Conservation (phyloP, 352 stramenopile genomes). For the Phytophthora litchii region DNA sequence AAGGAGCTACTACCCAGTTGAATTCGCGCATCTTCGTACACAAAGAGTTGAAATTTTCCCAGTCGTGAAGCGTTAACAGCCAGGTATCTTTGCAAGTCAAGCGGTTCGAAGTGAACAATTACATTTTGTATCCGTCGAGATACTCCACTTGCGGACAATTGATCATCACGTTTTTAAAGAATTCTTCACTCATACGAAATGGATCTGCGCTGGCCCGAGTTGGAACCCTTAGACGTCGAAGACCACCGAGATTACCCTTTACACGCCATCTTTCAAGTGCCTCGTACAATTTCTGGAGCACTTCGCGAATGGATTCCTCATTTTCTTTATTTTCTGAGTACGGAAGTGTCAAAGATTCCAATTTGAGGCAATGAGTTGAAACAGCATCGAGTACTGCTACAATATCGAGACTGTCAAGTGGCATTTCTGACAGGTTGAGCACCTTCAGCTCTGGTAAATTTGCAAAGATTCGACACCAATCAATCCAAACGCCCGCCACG, state of each 20-base stretch:
- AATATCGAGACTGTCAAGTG: slow-evolving; percentile 13
- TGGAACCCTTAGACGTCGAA: slow-evolving; percentile 27
- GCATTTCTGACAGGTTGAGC: slow-evolving; percentile 23
- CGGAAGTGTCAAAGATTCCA: background rate
- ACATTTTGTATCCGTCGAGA: slow-evolving; percentile 36
- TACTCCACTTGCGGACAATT: slow-evolving; percentile 27
- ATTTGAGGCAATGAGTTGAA: slow-evolving; percentile 12
- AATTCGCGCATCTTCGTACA: slow-evolving; percentile 38
- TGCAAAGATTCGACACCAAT: slow-evolving; percentile 19
- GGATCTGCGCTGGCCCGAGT: slow-evolving; percentile 4
- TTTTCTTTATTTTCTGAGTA: slow-evolving; percentile 9
- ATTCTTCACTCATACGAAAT: slow-evolving; percentile 14
- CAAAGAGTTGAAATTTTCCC: slow-evolving; percentile 29
- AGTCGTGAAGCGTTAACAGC: slow-evolving; percentile 17
- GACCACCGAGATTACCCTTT: slow-evolving; percentile 12
- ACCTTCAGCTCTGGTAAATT: slow-evolving; percentile 12
- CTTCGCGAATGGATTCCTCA: background rate
- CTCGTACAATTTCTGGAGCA: slow-evolving; percentile 25
- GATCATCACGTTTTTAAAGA: slow-evolving; percentile 29
- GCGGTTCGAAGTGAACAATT: slow-evolving; percentile 18
- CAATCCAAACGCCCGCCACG: slow-evolving; percentile 13
- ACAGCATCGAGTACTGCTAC: slow-evolving; percentile 12
- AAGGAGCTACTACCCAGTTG: slow-evolving; percentile 37
- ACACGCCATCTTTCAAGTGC: slow-evolving; percentile 21
- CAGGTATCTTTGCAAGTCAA: slow-evolving; percentile 25